Evolutionary conservation across 768 basidiomycete genomes (phyloP), one percentile per base, ranked within the genome.

Genomic region (Suillus lakei): DNA sequence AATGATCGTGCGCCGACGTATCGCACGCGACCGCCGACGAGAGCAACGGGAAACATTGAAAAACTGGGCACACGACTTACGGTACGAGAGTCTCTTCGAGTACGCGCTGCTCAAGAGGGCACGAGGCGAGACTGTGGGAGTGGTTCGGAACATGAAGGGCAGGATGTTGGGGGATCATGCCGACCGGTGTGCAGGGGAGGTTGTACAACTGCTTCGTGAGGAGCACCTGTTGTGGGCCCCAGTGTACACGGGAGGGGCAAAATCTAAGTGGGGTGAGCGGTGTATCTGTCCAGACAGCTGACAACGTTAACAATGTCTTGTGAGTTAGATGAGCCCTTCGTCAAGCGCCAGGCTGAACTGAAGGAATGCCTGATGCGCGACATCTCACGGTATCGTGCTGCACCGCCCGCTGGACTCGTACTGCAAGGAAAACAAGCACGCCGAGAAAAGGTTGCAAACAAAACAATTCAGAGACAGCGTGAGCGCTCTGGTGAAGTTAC

Each of bases 401-500:
- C 85, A 0, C 85, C 82, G 48, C 74, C 88, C 0, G 81, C 81
- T 0, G 78, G 82, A 30, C 77, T 93, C 53, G 71, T 89, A 18
- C 78, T 76, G 30, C 71, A 74, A 41, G 80, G 90, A 53, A 79
- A 83, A 43, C 79, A 79, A 18, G 93, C 92, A 0, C 85, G 89
- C 2, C 79, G 80, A 18, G 85, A 86, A 67, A 88, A 85, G 67
- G 79, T 90, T 12, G 77, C 75, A 6, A 91, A 93, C 77, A 90
- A 89, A 76, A 89, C 88, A 3, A 81, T 82, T 7, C 88, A 89
- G 70, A 80, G 79, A 3, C 78, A 81, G 61, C 85, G 90, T 0
- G 90, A 93, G 71, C 80, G 84, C 2, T 81, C 81, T 0, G 93
- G 93, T 3, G 89, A 91, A 70, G 76, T 91, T 15, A 78, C 86